Percentiles rank a stretch among this genome's conserved stretches.
Conservation (phyloP, 352 stramenopile genomes). For the Pythium aquatile region DNA sequence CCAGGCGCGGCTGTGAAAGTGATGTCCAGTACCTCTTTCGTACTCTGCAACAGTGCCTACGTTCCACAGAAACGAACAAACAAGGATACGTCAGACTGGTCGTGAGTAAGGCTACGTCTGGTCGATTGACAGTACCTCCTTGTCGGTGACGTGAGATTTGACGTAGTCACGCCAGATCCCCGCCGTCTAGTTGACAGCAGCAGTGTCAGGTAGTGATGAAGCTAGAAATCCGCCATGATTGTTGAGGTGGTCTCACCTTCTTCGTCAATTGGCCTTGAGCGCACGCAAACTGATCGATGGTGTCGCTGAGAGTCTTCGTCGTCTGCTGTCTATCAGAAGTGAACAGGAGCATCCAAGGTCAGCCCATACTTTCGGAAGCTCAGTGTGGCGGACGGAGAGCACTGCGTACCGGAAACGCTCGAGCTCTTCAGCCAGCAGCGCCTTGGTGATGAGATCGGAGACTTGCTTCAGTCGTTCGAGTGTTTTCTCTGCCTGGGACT, state of each 20-base stretch:
- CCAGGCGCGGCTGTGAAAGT: constrained; percentile 10
- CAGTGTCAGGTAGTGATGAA: not conserved
- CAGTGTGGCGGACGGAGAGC: not conserved
- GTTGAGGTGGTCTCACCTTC: constrained; percentile 24
- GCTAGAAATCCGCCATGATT: too few species aligned
- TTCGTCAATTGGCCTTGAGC: constrained; percentile 59
- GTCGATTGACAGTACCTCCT: constrained; percentile 31
- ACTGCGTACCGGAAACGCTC: constrained; percentile 43
- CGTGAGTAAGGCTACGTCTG: too few species aligned
- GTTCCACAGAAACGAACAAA: too few species aligned
- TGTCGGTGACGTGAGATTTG: constrained; percentile 37
- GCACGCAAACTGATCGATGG: constrained; percentile 61
- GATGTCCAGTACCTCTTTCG: constrained; percentile 40
- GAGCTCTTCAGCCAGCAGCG: constrained; percentile 62
- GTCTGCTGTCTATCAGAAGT: constrained; percentile 32
- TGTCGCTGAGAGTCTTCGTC: constrained; percentile 36
- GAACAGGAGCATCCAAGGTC: too few species aligned
- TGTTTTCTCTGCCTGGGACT: constrained; percentile 34
- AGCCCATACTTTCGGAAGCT: not conserved
- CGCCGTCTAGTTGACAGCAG: constrained; percentile 22
- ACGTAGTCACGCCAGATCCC: constrained; percentile 54
- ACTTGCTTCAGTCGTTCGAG: constrained; percentile 41
- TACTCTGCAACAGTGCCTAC: constrained; percentile 38
- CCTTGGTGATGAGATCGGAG: constrained; percentile 49
- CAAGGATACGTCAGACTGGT: too few species aligned